A percentile compares a stretch with the other conserved stretches of the same genome.
Conservation (phyloP, 371 early-diverging fungal species). For the Mortierella sp. region DNA sequence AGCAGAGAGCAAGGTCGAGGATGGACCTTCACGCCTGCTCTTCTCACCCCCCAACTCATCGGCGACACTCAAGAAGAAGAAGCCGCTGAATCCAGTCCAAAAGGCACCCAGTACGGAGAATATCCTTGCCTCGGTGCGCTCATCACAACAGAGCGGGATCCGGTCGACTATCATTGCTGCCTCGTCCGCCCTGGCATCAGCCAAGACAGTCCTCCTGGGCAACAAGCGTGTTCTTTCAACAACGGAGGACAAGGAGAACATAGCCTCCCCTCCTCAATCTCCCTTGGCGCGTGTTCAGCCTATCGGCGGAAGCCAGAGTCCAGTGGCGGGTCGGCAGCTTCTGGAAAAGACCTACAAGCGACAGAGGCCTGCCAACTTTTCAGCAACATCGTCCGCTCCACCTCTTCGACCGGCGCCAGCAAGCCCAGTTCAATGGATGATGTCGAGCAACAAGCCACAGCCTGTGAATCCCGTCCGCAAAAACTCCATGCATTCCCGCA, state of each 20-base stretch:
- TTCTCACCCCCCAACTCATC: background rate
- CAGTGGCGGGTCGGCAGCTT: background rate
- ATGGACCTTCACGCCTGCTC: background rate
- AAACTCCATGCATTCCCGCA: background rate
- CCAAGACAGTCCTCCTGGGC: constrained; percentile 27
- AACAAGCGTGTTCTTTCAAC: constrained; percentile 29
- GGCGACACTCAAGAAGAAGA: constrained; percentile 46
- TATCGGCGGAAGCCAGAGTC: background rate
- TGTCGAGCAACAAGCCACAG: background rate
- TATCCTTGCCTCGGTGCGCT: constrained; percentile 45
- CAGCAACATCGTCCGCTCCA: background rate
- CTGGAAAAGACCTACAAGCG: constrained; percentile 24
- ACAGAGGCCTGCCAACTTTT: constrained; percentile 15
- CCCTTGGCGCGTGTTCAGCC: background rate
- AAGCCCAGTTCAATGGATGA: background rate
- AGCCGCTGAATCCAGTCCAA: constrained; percentile 50
- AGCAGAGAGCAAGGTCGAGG: background rate
- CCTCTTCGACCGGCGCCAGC: background rate
- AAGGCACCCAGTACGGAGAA: constrained; percentile 52
- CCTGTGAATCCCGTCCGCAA: background rate
- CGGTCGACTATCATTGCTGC: constrained; percentile 13
- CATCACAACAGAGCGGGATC: constrained; percentile 2
- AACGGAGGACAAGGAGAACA: constrained; percentile 49
- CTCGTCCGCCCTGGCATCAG: constrained; percentile 17
- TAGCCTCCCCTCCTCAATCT: background rate